Percentiles rank a stretch among this genome's conserved stretches.
Conservation (phyloP, 2,329 filamentous ascomycete genomes). For the Cytospora leucostoma region DNA sequence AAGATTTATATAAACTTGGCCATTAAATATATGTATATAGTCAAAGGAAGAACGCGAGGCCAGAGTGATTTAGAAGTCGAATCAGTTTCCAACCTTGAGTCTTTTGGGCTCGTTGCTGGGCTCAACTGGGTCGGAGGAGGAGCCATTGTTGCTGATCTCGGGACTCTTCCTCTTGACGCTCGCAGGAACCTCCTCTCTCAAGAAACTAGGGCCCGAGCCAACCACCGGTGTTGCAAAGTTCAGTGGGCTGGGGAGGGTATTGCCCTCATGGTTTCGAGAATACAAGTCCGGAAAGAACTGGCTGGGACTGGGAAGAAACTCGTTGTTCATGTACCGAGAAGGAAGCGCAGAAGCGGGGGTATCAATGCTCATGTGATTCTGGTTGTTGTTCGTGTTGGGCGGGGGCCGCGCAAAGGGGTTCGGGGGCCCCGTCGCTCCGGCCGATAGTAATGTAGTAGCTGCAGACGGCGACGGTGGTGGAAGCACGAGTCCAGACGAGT, state of each 20-base stretch:
- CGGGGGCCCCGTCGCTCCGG: conserved; percentile 86
- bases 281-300: conserved; percentile 94
- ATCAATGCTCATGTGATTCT: conserved; percentile 60
- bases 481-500: conserved; percentile 73
- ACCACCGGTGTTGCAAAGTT: conserved; percentile 85
- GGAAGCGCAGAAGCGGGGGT: conserved; percentile 91
- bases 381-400: conserved; percentile 62
- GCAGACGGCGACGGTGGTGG: conserved; percentile 92
- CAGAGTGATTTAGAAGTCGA: not conserved
- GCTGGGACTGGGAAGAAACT: conserved; percentile 85
- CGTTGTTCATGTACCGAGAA: conserved; percentile 84
- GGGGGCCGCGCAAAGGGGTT: conserved; percentile 93
- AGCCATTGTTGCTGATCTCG: conserved; percentile 46
- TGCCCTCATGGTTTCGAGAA: conserved; percentile 70
- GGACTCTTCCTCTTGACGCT: conserved; percentile 59
- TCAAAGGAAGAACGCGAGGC: not conserved
- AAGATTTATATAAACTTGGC: not conserved
- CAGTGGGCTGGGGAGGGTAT: conserved; percentile 87
- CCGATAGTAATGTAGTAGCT: conserved; percentile 74
- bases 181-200: conserved; percentile 53
- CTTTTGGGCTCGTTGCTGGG: conserved; percentile 53
- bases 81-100: conserved; percentile 51
- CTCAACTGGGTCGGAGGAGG: conserved; percentile 45
- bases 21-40: not conserved
- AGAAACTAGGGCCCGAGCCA: conserved; percentile 62